phyloP scores from a whole-genome alignment of 2,329 filamentous ascomycete species.

The Amphichorda felina region DNA sequence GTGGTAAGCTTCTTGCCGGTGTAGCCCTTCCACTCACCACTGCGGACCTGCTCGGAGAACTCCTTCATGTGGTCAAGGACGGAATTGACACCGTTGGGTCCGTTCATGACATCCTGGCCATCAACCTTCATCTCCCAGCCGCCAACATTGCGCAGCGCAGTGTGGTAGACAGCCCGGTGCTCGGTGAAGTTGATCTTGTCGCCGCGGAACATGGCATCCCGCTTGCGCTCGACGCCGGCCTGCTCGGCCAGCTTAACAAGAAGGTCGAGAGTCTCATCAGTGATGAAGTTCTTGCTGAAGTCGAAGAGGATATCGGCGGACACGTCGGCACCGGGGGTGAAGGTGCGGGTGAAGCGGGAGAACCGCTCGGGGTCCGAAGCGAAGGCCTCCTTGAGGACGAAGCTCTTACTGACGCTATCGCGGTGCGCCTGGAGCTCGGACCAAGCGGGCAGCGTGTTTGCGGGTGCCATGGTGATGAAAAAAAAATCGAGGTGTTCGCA shows the following conservation, averaged over 20 bases:
- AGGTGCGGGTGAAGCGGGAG: constrained; percentile 78
- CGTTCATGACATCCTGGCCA: constrained; percentile 83
- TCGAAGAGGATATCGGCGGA: constrained; percentile 92
- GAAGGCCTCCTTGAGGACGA: constrained; percentile 90
- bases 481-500: no score
- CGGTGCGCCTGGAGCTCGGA: constrained; percentile 84
- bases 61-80: constrained; percentile 97
- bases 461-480: constrained; percentile 56
- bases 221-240: constrained; percentile 81
- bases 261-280: constrained; percentile 78
- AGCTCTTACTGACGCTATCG: constrained; percentile 72
- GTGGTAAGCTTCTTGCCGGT: constrained; percentile 95
- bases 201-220: constrained; percentile 94
- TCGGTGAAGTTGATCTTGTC: constrained; percentile 99
- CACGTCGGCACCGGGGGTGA: constrained; percentile 65
- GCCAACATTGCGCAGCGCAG: constrained; percentile 81
- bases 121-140: constrained; percentile 78
- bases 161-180: constrained; percentile 89
- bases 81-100: constrained; percentile 75
- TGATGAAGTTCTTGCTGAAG: constrained; percentile 98
- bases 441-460: constrained; percentile 80
- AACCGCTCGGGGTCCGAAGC: constrained; percentile 80
- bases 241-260: constrained; percentile 86
- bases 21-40: constrained; percentile 92
- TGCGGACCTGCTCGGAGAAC: constrained; percentile 90